A percentile compares a stretch with the other conserved stretches of the same genome.
Evolutionary conservation across 148 eudicot genomes (phyloP).

Genomic region (Arctostaphylos glauca): DNA sequence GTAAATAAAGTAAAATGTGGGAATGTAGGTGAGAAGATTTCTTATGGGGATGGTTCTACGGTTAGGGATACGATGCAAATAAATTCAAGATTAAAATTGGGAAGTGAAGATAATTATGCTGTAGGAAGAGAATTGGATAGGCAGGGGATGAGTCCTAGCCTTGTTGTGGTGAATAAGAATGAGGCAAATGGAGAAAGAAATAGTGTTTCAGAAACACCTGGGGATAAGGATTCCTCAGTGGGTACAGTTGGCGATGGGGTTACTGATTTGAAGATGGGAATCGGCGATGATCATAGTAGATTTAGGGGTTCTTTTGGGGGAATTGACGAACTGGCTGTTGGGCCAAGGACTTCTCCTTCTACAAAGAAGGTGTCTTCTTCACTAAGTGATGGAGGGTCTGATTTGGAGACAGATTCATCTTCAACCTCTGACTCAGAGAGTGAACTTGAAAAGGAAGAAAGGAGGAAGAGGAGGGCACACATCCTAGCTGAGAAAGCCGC

Average conservation of each 20-base stretch:
- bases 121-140: conserved; percentile 34
- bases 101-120: conserved; percentile 22
- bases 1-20: conserved; percentile 28
- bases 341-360: conserved; percentile 22
- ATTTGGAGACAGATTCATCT: conserved; percentile 62
- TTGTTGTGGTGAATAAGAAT: conserved; percentile 20
- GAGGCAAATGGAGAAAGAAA: conserved; percentile 20
- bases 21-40: conserved; percentile 25
- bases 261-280: conserved; percentile 20
- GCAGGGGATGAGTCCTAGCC: conserved; percentile 16
- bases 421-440: conserved; percentile 76
- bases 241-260: conserved; percentile 19
- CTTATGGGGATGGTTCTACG: conserved; percentile 27
- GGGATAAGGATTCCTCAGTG: conserved; percentile 17
- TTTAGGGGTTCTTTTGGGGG: conserved; percentile 20
- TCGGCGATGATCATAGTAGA: conserved; percentile 22
- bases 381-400: conserved; percentile 56
- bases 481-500: conserved; percentile 89
- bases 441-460: conserved; percentile 70
- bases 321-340: conserved; percentile 18
- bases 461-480: conserved; percentile 59
- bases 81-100: conserved; percentile 33
- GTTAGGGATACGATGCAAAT: conserved; percentile 18
- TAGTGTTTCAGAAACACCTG: conserved; percentile 15
- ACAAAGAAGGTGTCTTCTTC: conserved; percentile 39